Conservation (phyloP, 371 early-diverging fungal genomes). For the Mucor ambiguus region DNA sequence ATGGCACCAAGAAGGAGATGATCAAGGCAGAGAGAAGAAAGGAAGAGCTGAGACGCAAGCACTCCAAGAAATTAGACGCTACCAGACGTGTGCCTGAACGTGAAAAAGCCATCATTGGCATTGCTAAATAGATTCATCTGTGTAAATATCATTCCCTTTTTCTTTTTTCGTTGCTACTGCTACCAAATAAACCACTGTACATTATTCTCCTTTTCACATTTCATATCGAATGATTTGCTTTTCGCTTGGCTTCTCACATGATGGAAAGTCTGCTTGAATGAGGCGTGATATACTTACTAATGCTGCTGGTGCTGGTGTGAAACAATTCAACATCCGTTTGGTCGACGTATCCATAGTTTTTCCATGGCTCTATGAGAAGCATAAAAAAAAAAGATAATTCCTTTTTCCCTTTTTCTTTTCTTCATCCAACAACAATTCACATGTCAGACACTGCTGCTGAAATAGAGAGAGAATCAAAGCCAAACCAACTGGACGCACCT, state of each 20-base stretch:
- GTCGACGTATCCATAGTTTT: neutral
- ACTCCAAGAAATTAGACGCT: constrained; percentile 69
- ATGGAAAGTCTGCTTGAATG: neutral
- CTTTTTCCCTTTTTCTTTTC: neutral
- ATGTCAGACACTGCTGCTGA: neutral
- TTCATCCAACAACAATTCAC: neutral
- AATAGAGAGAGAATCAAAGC: constrained; percentile 3
- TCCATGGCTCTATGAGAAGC: neutral
- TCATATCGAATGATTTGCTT: neutral
- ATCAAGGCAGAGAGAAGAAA: constrained; percentile 77
- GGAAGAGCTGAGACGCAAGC: constrained; percentile 82
- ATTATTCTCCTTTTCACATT: neutral
- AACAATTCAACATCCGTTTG: constrained; percentile 2
- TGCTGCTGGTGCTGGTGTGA: neutral
- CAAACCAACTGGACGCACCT: neutral
- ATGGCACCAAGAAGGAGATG: constrained; percentile 79
- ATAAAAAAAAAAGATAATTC: constrained; percentile 1
- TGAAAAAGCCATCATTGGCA: constrained; percentile 78
- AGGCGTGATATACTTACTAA: neutral
- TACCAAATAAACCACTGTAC: neutral
- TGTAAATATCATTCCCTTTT: neutral
- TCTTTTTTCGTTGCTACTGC: neutral
- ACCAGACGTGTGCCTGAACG: constrained; percentile 73
- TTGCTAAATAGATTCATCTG: constrained; percentile 60
- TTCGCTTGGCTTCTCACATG: neutral